Base-by-base conservation (phyloP, 2,329 filamentous ascomycete genomes). In the Diaporthe velutina region DNA sequence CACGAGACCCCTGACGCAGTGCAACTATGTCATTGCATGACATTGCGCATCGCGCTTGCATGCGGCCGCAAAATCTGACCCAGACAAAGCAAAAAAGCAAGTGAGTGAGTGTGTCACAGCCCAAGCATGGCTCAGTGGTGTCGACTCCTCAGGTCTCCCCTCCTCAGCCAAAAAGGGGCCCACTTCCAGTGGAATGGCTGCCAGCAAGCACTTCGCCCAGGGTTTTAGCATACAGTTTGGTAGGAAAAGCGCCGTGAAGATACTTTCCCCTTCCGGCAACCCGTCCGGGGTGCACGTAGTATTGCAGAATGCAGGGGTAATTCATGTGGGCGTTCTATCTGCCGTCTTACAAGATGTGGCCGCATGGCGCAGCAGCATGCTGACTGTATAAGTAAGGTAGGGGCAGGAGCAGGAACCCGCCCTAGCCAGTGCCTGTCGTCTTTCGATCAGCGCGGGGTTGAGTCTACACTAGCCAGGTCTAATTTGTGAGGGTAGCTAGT, bases 281-380 rank as follows among this genome's bases (percentile, higher is more conserved):
- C 60, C 64, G 30, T 52, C 33, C 15, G 64, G 17, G n/a, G 15
- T 30, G 13, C 3, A 54, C 33, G 64, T 68, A 54, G 64, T 68
- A 40, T 33, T 68, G 64, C 45, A 68, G 64, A 50, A 67, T 66
- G 64, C 64, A 52, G 64, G 64, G 64, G 45, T 50, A 25, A 45
- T 30, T 45, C n/a, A 30, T 30, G 57, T 6, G 38, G 15, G 22
- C 28, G 9, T 35, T 35, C 13, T n/a, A 13, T 10, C 17, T 48
- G n/a, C 19, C 42, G 28, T 66, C 42, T 66, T 66, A 66, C 61
- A n/a, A 38, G 30, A 67, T 35, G 22, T 25, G 45, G 19, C 22
- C 61, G 30, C 28, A 67, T 50, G 45, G 3, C 9, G 45, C 64
- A 28, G 30, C 22, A 50, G 22, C 22, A 35, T 52, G 45, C 30